Evolutionary conservation across 169 alveolate genomes (phyloP).

Genomic region (Theileria annulata): DNA sequence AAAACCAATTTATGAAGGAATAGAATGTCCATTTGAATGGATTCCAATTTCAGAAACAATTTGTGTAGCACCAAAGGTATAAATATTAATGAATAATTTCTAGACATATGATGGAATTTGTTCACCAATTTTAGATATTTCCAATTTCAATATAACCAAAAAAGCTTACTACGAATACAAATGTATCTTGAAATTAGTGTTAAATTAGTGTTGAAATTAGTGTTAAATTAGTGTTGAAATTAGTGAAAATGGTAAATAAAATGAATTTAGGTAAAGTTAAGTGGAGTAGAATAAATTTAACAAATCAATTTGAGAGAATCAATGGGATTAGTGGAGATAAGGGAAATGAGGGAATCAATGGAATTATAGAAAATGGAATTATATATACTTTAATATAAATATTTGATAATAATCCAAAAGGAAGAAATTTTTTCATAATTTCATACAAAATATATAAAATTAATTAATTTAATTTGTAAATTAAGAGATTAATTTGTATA

Average conservation of each 20-base stretch:
- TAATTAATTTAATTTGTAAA: no score
- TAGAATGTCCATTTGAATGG: slow-evolving; percentile 72
- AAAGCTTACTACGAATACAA: slow-evolving; percentile 61
- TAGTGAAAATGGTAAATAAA: no score
- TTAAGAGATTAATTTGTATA: no score
- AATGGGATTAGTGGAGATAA: neutral
- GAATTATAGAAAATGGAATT: slow-evolving; percentile 53
- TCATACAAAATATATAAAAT: no score
- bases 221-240: no score
- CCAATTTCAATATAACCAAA: slow-evolving; percentile 43
- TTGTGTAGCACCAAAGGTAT: slow-evolving; percentile 76
- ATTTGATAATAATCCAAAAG: no score
- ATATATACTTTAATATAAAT: slow-evolving; percentile 5
- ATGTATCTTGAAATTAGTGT: slow-evolving; percentile 45
- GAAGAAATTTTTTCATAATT: no score
- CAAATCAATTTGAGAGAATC: neutral
- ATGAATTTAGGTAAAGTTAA: neutral
- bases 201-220: no score
- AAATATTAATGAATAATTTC: neutral
- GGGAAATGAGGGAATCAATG: slow-evolving; percentile 11
- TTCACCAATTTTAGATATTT: slow-evolving; percentile 73
- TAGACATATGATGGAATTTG: slow-evolving; percentile 70
- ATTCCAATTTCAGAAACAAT: slow-evolving; percentile 41
- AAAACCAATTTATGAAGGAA: slow-evolving; percentile 18
- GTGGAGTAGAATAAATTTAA: neutral